Evolutionary conservation across 148 eudicot genomes (phyloP), one percentile per base, ranked within the genome.

Genomic region (Linanthus parryae): DNA sequence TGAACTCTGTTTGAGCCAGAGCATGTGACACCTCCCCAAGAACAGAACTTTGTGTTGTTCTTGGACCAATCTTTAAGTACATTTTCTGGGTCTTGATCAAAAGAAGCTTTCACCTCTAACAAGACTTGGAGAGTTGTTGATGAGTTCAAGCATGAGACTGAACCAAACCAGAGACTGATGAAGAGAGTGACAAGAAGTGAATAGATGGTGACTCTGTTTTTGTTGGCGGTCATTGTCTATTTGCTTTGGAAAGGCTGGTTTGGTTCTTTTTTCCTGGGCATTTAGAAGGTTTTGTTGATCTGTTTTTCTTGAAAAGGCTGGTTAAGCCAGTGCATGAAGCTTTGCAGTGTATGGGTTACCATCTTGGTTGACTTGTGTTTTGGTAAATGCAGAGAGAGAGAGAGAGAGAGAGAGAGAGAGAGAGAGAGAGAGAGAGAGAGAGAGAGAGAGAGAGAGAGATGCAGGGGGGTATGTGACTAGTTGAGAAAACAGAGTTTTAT

Each of bases 11-110:
- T 63, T 44, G 79, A 57, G 42, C 58, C 61, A 53, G 45, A 62
- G 59, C 99, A 92, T 1, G 68, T 67, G 43, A 92, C 44, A 28
- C 96, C 99, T 1, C 15, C 51, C 99, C 99, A 92, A 39, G 56
- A 59, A 68, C 99, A 92, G 68, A 68, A 84, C 51, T 66, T 60
- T 7, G 72, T 63, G 65, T 73, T 80, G 10, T n/a, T 5, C 0
- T 43, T 20, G 1, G 85, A 73, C 99, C 99, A 92, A 24, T 67
- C 57, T 12, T 45, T 45, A 24, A 92, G 16, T 1, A 75, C 75
- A 26, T 71, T 76, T 23, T 73, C 66, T 45, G 99, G 85, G 76
- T 87, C 96, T 15, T 65, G 41, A 1, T 31, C 18, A 48, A 92
- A 77, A 2, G 91, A 82, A 20, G 34, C 52, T 63, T 74, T 87